These are phyloP conservation scores for Fusarium pseudograminearum DNA, from an alignment of 2,329 filamentous ascomycete species.

Conservation along the genomic window DNA sequence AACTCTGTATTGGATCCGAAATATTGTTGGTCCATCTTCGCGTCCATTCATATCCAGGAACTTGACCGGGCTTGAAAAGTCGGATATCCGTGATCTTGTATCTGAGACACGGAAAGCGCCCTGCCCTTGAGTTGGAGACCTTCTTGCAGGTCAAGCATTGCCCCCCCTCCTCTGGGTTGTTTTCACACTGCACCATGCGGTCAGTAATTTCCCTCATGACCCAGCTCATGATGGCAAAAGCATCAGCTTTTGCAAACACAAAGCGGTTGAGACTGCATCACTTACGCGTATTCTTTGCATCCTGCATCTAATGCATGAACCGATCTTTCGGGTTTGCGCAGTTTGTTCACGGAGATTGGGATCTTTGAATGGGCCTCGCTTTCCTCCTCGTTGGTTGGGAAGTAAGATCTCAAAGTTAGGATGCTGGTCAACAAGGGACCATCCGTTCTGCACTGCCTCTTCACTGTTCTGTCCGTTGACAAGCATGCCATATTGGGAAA, in stretches of 20 bases:
- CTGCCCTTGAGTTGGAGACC: conserved; percentile 62
- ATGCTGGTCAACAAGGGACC: conserved; percentile 43
- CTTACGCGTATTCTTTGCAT: conserved; percentile 73
- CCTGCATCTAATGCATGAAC: conserved; percentile 70
- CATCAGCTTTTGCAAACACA: neutral
- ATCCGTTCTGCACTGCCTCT: conserved; percentile 27
- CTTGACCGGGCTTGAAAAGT: conserved; percentile 69
- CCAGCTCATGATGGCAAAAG: neutral
- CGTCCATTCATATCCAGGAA: conserved; percentile 70
- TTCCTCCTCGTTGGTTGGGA: conserved; percentile 51
- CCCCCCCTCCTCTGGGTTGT: conserved; percentile 60
- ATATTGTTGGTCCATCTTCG: conserved; percentile 68
- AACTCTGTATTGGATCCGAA: conserved; percentile 66
- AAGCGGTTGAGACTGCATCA: conserved; percentile 8
- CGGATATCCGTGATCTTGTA: conserved; percentile 70
- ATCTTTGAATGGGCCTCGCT: conserved; percentile 67
- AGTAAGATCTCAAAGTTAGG: conserved; percentile 48
- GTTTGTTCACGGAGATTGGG: conserved; percentile 64
- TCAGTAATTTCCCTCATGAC: conserved; percentile 8
- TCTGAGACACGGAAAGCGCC: conserved; percentile 68
- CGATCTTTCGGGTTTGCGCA: conserved; percentile 67
- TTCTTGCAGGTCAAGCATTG: conserved; percentile 67
- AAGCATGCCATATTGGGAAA: conserved; percentile 37
- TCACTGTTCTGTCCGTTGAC: conserved; percentile 27
- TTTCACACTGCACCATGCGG: conserved; percentile 61